phyloP scores from a whole-genome alignment of 1,284 basidiomycete species.

The Ustilago sp. region DNA sequence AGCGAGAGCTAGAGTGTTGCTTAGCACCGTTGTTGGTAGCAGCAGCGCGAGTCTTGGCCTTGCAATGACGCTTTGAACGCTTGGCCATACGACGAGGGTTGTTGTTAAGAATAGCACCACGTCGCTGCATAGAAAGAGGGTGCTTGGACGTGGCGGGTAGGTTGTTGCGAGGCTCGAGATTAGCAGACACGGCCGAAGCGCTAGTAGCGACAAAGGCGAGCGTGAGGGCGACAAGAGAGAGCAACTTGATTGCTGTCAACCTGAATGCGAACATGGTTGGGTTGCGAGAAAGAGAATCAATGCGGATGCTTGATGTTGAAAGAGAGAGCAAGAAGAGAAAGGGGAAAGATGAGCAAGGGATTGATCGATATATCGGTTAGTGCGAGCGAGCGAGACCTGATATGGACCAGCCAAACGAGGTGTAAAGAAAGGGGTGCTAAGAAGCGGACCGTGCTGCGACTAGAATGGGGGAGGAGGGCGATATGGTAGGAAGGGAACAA shows the following conservation, averaged over 20 bases:
- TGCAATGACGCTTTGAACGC: conserved; percentile 42
- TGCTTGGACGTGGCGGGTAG: conserved; percentile 47
- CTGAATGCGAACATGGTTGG: neutral
- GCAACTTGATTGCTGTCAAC: conserved; percentile 50
- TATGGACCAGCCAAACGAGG: conserved; percentile 37
- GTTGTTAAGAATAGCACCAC: conserved; percentile 40
- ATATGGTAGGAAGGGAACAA: neutral
- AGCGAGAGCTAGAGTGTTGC: conserved; percentile 21
- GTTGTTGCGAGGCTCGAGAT: conserved; percentile 28
- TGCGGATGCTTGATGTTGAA: neutral
- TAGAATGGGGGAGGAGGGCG: neutral
- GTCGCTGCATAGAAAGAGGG: conserved; percentile 48
- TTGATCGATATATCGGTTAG: conserved; percentile 6
- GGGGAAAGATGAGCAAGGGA: conserved; percentile 1
- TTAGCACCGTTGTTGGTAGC: conserved; percentile 22
- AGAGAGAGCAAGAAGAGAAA: conserved; percentile 18
- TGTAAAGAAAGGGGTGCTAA: neutral
- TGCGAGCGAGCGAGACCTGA: conserved; percentile 4
- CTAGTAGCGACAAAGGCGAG: conserved; percentile 37
- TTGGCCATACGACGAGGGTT: conserved; percentile 16
- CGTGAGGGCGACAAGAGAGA: conserved; percentile 37
- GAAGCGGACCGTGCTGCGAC: conserved; percentile 10
- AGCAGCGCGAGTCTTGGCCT: conserved; percentile 35
- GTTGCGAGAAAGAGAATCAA: neutral
- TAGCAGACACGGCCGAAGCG: conserved; percentile 30